A percentile compares a stretch with the other conserved stretches of the same genome.
phyloP scores from a whole-genome alignment of 768 basidiomycete genomes.

The Xerocomus spinulosus region DNA sequence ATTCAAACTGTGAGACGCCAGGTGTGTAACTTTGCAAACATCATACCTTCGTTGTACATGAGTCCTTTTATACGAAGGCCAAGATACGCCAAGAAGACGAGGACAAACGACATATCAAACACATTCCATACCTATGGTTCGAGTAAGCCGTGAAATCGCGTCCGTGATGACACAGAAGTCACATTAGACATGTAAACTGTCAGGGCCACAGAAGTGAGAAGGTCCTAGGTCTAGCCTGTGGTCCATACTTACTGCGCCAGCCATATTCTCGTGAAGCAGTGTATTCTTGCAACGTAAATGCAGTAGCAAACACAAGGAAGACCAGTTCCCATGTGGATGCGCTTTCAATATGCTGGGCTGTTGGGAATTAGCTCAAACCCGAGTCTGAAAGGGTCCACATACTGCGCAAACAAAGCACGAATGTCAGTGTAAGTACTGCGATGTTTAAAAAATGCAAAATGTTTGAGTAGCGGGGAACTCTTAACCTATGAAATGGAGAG shows the following conservation, averaged over 20 bases:
- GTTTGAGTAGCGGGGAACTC: constrained; percentile 76
- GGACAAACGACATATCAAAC: constrained; percentile 73
- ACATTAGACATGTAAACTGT: constrained; percentile 84
- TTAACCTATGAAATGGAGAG: constrained; percentile 47
- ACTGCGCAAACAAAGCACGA: constrained; percentile 75
- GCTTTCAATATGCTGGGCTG: constrained; percentile 53
- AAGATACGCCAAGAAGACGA: constrained; percentile 66
- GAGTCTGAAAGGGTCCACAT: constrained; percentile 23
- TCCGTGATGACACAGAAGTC: constrained; percentile 8
- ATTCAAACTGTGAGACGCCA: constrained; percentile 5
- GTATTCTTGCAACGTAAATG: constrained; percentile 84
- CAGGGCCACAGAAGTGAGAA: neutral
- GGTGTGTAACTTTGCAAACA: neutral
- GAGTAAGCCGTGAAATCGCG: neutral
- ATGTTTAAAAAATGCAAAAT: constrained; percentile 81
- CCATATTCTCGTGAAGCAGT: constrained; percentile 84
- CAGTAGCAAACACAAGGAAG: constrained; percentile 72
- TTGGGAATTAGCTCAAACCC: constrained; percentile 3
- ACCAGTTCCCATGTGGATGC: constrained; percentile 61
- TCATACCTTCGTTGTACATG: constrained; percentile 45
- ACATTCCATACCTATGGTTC: constrained; percentile 78
- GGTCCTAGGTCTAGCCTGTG: neutral
- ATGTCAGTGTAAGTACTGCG: constrained; percentile 57
- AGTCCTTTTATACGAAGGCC: constrained; percentile 64
- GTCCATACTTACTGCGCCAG: constrained; percentile 68